Evolutionary conservation across 1,284 basidiomycete species (phyloP), one percentile per base, ranked within the genome.

Genomic region (Tilletia indica): DNA sequence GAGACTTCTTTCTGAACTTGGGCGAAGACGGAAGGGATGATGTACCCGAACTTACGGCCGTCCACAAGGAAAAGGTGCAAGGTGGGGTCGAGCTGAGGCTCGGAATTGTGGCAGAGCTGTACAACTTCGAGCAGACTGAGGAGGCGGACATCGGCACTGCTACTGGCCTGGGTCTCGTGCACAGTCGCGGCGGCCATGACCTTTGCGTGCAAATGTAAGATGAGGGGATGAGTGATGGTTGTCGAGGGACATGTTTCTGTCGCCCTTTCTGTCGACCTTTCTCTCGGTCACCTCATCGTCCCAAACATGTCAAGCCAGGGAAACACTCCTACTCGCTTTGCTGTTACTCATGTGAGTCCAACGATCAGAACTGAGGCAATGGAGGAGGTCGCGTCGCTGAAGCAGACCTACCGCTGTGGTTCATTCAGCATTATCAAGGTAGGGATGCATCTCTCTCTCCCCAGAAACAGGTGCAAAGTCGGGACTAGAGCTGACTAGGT

Each of bases 11-110:
- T 69, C 45, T 39, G 38, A 34, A 56, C 14, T 16, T 21, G 42
- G 19, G 39, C 25, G 19, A 25, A 56, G 66, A 68, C 47, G 16
- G 70, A 54, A 31, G n/a, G 38, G 31, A 51, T 67, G 39, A 58
- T 25, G 38, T 42, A 42, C 31, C 39, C 49, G 36, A 39, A 38
- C 25, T 34, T 25, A 0, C 72, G 73, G 3, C 76, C 78, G 42
- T 78, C 77, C 2, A 80, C 70, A 16, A 78, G 39, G 69, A 82
- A 78, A 0, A 80, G 75, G 51, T 82, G 80, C 1, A 69, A 68
- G 81, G 80, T 82, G 19, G 82, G 82, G 47, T 82, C 75, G 74
- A 77, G 72, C 34, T 38, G 36, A 34, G 61, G 61, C 34, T 64
- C 61, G 14, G 31, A 45, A 56, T 83, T 83, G 70, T 82, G 81